Conservation (phyloP, 176 grass and related monocot species). For the Eragrostis curvula region DNA sequence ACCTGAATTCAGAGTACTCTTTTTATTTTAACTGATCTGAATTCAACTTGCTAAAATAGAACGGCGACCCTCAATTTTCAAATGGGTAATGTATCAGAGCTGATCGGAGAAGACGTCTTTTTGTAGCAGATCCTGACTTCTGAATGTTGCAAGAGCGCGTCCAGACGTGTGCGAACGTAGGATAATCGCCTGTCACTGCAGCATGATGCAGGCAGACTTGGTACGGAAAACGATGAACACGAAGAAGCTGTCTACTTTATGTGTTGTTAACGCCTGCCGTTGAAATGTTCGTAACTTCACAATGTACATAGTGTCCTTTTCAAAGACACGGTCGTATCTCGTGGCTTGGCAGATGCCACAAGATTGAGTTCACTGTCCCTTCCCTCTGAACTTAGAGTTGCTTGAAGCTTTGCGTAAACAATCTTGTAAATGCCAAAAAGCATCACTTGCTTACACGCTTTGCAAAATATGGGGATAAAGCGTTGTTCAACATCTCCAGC, state of each 20-base stretch:
- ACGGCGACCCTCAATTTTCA: background rate
- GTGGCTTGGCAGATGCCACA: background rate
- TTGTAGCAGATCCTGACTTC: slow-evolving; percentile 16
- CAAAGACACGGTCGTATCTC: slow-evolving; percentile 1
- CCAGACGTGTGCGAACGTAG: background rate
- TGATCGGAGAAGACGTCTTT: background rate
- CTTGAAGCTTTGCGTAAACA: slow-evolving; percentile 19
- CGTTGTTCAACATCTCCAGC: background rate
- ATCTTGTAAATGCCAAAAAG: background rate
- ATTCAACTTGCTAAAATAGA: background rate
- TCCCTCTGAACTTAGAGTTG: background rate
- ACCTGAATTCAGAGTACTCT: background rate
- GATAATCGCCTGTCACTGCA: slow-evolving; percentile 29
- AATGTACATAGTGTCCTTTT: slow-evolving; percentile 21
- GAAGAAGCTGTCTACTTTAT: background rate
- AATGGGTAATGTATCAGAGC: background rate
- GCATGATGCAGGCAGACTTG: slow-evolving; percentile 32
- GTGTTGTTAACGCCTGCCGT: slow-evolving; percentile 10
- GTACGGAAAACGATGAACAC: slow-evolving; percentile 7
- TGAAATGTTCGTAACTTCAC: slow-evolving; percentile 15
- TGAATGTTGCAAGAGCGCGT: background rate
- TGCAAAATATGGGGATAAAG: slow-evolving; percentile 10
- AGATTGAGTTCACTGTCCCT: background rate
- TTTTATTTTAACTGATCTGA: background rate
- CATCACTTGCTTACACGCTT: slow-evolving; percentile 4